phyloP scores from a whole-genome alignment of 345 rosid genomes.

The Sonneratia alba region DNA sequence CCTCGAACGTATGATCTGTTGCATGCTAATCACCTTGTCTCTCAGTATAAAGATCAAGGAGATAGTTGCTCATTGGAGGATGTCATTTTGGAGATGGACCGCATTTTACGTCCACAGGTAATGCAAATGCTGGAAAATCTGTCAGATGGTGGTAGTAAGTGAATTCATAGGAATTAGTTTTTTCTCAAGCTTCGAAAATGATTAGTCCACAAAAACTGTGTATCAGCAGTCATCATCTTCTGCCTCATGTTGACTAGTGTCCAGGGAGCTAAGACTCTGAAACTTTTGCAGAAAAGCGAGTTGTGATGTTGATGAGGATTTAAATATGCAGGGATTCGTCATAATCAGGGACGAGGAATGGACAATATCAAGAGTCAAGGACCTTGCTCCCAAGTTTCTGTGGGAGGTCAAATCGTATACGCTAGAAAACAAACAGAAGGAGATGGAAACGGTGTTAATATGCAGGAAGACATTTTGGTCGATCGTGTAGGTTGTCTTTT shows the following conservation, averaged over 20 bases:
- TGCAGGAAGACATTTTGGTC: conserved; percentile 90
- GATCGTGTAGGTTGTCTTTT: conserved; percentile 20
- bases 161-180: neutral
- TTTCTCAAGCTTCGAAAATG: neutral
- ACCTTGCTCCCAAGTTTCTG: conserved; percentile 57
- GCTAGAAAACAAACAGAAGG: conserved; percentile 48
- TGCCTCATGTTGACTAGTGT: neutral
- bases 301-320: neutral
- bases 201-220: neutral
- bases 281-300: neutral
- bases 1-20: conserved; percentile 81
- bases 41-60: conserved; percentile 39
- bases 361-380: conserved; percentile 39
- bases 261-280: neutral
- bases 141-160: neutral
- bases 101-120: conserved; percentile 77
- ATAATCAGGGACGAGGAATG: conserved; percentile 74
- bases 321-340: conserved; percentile 52
- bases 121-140: neutral
- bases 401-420: conserved; percentile 71
- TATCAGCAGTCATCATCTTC: neutral
- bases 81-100: conserved; percentile 90
- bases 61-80: conserved; percentile 74
- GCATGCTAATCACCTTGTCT: conserved; percentile 62
- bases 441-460: conserved; percentile 49